phyloP scores from a whole-genome alignment of 345 rosid species.

The Kandelia obovata region DNA sequence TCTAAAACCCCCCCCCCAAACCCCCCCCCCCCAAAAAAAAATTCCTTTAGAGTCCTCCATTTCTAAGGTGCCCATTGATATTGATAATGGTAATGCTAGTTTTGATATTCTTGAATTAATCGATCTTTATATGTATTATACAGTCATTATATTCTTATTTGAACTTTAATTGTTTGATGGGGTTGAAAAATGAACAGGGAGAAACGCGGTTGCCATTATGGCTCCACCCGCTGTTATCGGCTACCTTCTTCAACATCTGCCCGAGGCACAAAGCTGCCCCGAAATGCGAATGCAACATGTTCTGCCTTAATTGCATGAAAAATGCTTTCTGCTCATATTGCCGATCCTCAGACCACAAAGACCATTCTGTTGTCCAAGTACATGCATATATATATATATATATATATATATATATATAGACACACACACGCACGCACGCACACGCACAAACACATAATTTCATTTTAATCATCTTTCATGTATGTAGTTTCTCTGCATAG shows the following conservation, averaged over 20 bases:
- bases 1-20: slow-evolving; percentile 3
- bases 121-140: background rate
- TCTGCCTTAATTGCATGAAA: slow-evolving; percentile 32
- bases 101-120: background rate
- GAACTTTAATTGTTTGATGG: background rate
- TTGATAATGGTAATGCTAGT: slow-evolving; percentile 24
- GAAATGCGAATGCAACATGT: slow-evolving; percentile 36
- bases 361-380: slow-evolving; percentile 36
- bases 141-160: background rate
- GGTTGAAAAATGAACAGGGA: slow-evolving; percentile 13
- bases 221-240: slow-evolving; percentile 30
- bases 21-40: background rate
- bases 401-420: too few species aligned
- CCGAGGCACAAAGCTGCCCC: slow-evolving; percentile 24
- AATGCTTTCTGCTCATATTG: slow-evolving; percentile 39
- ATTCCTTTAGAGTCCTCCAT: slow-evolving; percentile 8
- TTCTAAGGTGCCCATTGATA: slow-evolving; percentile 18
- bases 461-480: background rate
- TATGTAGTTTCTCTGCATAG: background rate
- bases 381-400: background rate
- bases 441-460: background rate
- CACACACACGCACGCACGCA: too few species aligned
- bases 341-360: slow-evolving; percentile 34
- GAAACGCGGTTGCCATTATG: slow-evolving; percentile 34
- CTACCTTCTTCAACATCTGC: slow-evolving; percentile 33